phyloP scores from a whole-genome alignment of 192 early-diverging fungal genomes.

The Oehlia diaphana region DNA sequence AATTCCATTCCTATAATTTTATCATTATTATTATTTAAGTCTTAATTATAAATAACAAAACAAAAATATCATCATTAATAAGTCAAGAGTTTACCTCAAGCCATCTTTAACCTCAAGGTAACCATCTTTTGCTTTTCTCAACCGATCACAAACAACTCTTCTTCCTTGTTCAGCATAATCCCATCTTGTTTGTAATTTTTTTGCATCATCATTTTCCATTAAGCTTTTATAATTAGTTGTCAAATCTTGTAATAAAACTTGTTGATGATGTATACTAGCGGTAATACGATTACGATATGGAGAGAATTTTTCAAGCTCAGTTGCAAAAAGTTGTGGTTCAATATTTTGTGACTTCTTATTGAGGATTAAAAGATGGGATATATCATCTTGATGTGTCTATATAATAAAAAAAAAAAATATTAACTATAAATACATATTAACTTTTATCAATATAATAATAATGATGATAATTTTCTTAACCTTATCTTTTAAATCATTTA shows the following conservation, averaged over 20 bases:
- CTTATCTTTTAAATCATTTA: slow-evolving; percentile 77
- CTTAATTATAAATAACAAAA: neutral
- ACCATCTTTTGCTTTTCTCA: slow-evolving; percentile 65
- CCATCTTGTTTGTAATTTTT: slow-evolving; percentile 66
- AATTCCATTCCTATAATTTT: slow-evolving; percentile 54
- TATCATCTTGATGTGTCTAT: slow-evolving; percentile 85
- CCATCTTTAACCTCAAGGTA: slow-evolving; percentile 66
- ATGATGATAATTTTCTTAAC: slow-evolving; percentile 32
- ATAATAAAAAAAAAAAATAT: neutral
- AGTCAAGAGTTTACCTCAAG: slow-evolving; percentile 21
- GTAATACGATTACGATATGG: slow-evolving; percentile 74
- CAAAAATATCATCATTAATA: neutral
- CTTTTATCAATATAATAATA: neutral
- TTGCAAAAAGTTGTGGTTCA: slow-evolving; percentile 84
- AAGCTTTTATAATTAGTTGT: slow-evolving; percentile 71
- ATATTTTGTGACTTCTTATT: slow-evolving; percentile 76
- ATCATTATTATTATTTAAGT: neutral
- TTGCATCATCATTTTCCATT: slow-evolving; percentile 72
- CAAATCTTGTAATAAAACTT: slow-evolving; percentile 71
- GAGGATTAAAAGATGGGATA: slow-evolving; percentile 72
- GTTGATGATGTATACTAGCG: slow-evolving; percentile 72
- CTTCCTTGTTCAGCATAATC: slow-evolving; percentile 66
- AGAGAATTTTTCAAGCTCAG: slow-evolving; percentile 90
- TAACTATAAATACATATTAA: neutral
- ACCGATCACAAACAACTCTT: slow-evolving; percentile 60